Evolutionary conservation across 208 protist species (phyloP), one percentile per base, ranked within the genome.

Genomic region (Wallacemonas sp.): DNA sequence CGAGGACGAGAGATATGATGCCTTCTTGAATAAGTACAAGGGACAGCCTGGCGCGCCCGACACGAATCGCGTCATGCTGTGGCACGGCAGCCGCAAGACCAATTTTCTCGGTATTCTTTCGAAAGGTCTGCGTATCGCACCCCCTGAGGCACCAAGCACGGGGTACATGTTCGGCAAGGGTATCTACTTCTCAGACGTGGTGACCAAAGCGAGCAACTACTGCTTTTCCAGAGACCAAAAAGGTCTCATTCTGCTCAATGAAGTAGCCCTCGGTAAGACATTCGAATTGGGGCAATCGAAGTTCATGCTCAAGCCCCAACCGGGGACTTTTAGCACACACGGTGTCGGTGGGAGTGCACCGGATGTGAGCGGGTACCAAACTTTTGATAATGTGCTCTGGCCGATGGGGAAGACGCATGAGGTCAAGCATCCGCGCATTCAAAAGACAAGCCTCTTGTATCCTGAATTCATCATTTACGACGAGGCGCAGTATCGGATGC

Each of bases 391-490:
- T 34, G 62, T 80, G 34, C 22, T 64, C 17, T 85, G 79, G 79
- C 74, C 75, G 1, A 71, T 61, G 28, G 74, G 74, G 0, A 26
- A 26, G 22, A 39, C 77, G 21, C 49, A 28, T 27, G 63, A 79
- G 21, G 24, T 61, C 14, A 26, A 42, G 59, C 59, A 64, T 41
- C 62, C 62, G 21, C 62, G 62, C 4, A 24, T 45, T 26, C 56
- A 53, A n/a, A 61, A 59, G 12, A 64, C 72, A 14, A 53, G 42
- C 1, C 64, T 92, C 2, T 47, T 80, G 24, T 90, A 96, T 47
- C 79, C 94, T 22, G 91, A 96, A 61, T 90, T 77, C 39, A 91
- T 95, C 68, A 85, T 95, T 22, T 96, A 96, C 62, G 69, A 96
- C 54, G 76, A 81, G 14, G 42, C 19, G 11, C 89, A 95, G 59